Evolutionary conservation across 208 protist species (phyloP), one percentile per base, ranked within the genome.

Genomic region (Acanthamoeba sp.): DNA sequence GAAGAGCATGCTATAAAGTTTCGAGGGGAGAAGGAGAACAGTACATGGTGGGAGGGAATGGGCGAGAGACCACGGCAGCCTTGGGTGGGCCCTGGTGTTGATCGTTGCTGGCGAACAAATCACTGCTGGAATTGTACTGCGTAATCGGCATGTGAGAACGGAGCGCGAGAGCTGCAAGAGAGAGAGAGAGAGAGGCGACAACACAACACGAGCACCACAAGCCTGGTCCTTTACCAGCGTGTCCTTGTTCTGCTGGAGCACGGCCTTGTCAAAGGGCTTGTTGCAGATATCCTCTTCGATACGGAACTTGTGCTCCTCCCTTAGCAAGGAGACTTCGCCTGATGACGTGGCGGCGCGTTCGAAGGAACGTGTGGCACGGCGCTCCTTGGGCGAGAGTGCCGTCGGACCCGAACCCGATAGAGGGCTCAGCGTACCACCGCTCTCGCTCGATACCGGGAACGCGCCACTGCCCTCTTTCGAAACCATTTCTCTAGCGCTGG

Each of bases 251-350:
- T 78, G 29, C 16, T 36, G 29, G 14, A 78, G 69, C 29, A 78
- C 38, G 14, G 29, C 69, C 24, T 78, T 42, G 69, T 78, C 38
- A n/a, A 45, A 78, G 69, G 69, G 29, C 29, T 78, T 78, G 69
- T 78, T 78, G 38, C 69, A 78, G 38, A 78, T 78, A n/a, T 78
- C 38, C 69, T 78, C 69, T 45, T 78, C 69, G 69, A 78, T 29
- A 20, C 14, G 38, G 29, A 78, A 45, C 22, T 78, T 42, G 38
- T 45, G 22, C 34, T 78, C 38, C 18, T 59, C 52, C 52, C 22
- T 12, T 20, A 59, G 52, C 52, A 59, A 20, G 52, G 52, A 22
- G 52, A 59, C 52, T 27, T 59, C 52, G 52, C 52, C 52, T 5
- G 52, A 59, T 24, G 52, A 59, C 6, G 52, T 59, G 20, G 52